These are phyloP conservation scores for Xylaria sp. DNA, from an alignment of 2,329 filamentous ascomycete species.

Conservation along the genomic window DNA sequence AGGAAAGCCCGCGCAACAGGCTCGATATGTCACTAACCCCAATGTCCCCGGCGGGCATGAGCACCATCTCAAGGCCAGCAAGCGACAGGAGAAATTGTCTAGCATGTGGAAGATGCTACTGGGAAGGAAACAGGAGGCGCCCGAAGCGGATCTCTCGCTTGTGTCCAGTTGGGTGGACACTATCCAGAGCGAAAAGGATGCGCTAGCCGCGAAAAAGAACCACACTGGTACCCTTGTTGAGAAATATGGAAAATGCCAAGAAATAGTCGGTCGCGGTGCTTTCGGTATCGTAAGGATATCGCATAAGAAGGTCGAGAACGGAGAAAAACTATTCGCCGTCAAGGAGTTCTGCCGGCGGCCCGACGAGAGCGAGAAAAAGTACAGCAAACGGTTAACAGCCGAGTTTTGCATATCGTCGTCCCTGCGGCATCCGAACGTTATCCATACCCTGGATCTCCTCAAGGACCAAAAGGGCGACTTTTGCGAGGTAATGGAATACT, in stretches of 20 bases:
- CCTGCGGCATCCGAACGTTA: slow-evolving; percentile 93
- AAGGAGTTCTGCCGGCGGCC: slow-evolving; percentile 95
- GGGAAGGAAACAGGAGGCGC: slow-evolving; percentile 71
- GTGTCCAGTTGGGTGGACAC: slow-evolving; percentile 97
- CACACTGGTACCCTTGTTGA: slow-evolving; percentile 77
- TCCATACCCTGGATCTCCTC: slow-evolving; percentile 91
- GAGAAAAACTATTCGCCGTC: slow-evolving; percentile 92
- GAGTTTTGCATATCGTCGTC: slow-evolving; percentile 99
- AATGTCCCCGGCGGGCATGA: slow-evolving; percentile 66
- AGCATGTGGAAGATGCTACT: slow-evolving; percentile 87
- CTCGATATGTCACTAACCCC: slow-evolving; percentile 46
- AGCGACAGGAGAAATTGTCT: slow-evolving; percentile 88
- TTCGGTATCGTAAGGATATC: slow-evolving; percentile 97
- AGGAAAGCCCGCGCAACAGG: slow-evolving; percentile 29
- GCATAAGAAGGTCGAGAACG: slow-evolving; percentile 84
- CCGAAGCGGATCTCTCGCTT: slow-evolving; percentile 79
- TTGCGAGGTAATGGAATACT: slow-evolving; percentile 99
- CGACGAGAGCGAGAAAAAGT: slow-evolving; percentile 93
- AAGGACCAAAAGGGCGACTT: slow-evolving; percentile 96
- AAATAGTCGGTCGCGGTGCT: slow-evolving; percentile 89
- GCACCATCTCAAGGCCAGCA: slow-evolving; percentile 83
- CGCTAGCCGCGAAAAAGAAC: slow-evolving; percentile 68
- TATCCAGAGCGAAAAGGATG: slow-evolving; percentile 79
- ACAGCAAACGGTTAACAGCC: slow-evolving; percentile 92
- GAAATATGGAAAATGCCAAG: slow-evolving; percentile 98